Evolutionary conservation across 495 filamentous ascomycete genomes (phyloP).

Genomic region (Apiosordaria backusii): DNA sequence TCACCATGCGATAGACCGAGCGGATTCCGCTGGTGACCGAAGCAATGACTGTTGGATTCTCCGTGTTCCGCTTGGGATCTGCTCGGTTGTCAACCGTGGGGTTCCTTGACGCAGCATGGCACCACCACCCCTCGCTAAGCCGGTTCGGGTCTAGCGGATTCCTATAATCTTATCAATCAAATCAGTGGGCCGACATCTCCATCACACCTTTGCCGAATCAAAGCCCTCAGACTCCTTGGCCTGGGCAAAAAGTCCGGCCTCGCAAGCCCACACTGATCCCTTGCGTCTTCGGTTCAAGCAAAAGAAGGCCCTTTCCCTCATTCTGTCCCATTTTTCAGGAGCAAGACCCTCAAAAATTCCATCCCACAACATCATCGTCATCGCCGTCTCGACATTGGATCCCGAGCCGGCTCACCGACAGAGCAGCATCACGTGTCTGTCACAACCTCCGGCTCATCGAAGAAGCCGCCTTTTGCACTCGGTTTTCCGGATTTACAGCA

Average conservation of each 20-base stretch:
- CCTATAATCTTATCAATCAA: slow-evolving; percentile 39
- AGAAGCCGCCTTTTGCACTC: background rate
- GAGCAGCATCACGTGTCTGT: background rate
- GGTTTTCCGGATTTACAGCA: background rate
- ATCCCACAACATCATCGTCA: background rate
- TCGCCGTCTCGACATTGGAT: background rate
- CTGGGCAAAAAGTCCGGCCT: slow-evolving; percentile 19
- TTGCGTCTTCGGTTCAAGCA: background rate
- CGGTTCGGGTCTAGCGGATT: slow-evolving; percentile 11
- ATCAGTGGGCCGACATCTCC: slow-evolving; percentile 31
- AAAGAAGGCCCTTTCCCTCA: background rate
- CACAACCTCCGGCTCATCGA: background rate
- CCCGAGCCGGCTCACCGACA: background rate
- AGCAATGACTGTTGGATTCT: background rate
- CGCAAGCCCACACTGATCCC: slow-evolving; percentile 8
- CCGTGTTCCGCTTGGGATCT: slow-evolving; percentile 1
- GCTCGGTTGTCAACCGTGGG: slow-evolving; percentile 3
- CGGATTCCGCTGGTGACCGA: slow-evolving; percentile 1
- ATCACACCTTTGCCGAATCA: slow-evolving; percentile 25
- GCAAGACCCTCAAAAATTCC: background rate
- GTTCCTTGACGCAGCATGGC: slow-evolving; percentile 9
- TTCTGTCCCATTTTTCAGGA: background rate
- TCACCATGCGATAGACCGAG: background rate
- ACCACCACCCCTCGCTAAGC: slow-evolving; percentile 8
- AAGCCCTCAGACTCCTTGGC: slow-evolving; percentile 11